Evolutionary conservation across 768 basidiomycete genomes (phyloP).

Genomic region (Trametes punicea): DNA sequence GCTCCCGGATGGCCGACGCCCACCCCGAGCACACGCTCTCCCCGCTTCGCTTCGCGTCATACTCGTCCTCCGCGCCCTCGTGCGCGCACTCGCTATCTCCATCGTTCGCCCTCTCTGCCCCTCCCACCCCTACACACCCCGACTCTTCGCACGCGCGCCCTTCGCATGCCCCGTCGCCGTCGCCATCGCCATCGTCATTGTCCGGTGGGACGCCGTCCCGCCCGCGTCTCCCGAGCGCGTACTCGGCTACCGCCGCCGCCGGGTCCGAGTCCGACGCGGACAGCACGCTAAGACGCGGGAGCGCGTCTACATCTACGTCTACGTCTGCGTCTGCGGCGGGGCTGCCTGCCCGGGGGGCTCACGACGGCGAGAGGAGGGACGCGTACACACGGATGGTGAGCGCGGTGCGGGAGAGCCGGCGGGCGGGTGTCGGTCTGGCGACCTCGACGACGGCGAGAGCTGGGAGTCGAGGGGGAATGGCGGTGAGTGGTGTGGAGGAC

Average conservation of each 20-base stretch:
- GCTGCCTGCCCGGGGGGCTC: neutral
- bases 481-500: neutral
- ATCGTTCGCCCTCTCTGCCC: neutral
- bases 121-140: neutral
- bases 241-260: neutral
- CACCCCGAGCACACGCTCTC: constrained; percentile 3
- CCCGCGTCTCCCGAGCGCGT: neutral
- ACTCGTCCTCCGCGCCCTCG: neutral
- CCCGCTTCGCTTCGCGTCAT: constrained; percentile 9
- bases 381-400: constrained; percentile 6
- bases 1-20: neutral
- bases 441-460: neutral
- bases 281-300: neutral
- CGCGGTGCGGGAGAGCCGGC: neutral
- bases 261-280: neutral
- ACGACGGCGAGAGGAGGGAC: neutral
- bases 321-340: neutral
- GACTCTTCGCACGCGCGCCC: neutral
- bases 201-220: neutral
- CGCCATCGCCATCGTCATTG: neutral
- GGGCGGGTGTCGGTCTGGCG: neutral
- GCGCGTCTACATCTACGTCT: neutral
- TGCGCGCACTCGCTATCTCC: neutral
- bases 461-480: neutral
- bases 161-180: neutral